These are phyloP conservation scores for Thalassiosira livingstoniorum DNA, from an alignment of 352 stramenopile species.

Conservation along the genomic window DNA sequence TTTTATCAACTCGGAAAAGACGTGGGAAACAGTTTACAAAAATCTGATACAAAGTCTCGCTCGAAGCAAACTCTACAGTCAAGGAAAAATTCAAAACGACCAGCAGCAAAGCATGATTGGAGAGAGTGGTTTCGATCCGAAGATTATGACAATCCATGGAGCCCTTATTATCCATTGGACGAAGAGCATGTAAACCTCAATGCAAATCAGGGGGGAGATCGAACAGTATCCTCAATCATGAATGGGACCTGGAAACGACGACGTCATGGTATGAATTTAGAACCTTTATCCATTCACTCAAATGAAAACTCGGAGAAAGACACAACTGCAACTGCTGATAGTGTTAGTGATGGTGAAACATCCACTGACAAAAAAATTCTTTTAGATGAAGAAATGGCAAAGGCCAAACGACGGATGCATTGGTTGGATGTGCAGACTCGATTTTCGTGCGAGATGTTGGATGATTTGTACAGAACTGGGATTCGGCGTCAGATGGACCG, in stretches of 20 bases:
- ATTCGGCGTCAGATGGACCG: conserved; percentile 39
- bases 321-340: background rate
- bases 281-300: conserved; percentile 22
- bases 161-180: conserved; percentile 25
- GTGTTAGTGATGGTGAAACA: background rate
- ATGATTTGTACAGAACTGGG: conserved; percentile 48
- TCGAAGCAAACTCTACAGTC: too few relatives aligned
- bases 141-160: conserved; percentile 59
- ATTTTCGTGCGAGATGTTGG: conserved; percentile 42
- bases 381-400: conserved; percentile 3
- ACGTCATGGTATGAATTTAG: conserved; percentile 56
- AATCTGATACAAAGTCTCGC: too few relatives aligned
- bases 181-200: conserved; percentile 3
- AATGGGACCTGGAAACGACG: conserved; percentile 35
- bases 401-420: conserved; percentile 11
- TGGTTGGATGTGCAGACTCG: conserved; percentile 48
- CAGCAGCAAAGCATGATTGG: conserved; percentile 46
- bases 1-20: too few relatives aligned
- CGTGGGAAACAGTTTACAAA: too few relatives aligned
- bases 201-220: background rate
- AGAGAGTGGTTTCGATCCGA: conserved; percentile 43
- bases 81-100: too few relatives aligned
- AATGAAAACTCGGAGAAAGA: conserved; percentile 7
- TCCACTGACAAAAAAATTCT: background rate
- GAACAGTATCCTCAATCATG: background rate